phyloP scores from a whole-genome alignment of 2,329 filamentous ascomycete genomes.

The Tolypocladium album region DNA sequence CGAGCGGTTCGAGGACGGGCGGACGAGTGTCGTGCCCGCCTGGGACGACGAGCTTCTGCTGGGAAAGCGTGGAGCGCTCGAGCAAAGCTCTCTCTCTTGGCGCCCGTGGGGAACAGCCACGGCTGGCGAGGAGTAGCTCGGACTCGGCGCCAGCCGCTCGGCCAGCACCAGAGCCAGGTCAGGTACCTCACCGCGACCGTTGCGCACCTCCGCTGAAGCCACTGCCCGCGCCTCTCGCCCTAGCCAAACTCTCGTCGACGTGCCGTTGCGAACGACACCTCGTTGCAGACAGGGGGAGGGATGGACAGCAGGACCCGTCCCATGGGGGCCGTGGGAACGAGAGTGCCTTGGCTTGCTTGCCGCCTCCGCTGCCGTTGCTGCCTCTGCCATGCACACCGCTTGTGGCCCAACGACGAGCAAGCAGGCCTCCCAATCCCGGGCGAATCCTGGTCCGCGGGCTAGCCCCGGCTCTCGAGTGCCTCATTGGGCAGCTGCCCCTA shows the following conservation, averaged over 20 bases:
- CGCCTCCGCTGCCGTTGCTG: neutral
- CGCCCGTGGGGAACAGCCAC: neutral
- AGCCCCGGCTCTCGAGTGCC: slow-evolving; percentile 35
- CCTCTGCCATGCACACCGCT: slow-evolving; percentile 18
- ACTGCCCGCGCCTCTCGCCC: neutral
- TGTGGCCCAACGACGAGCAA: slow-evolving; percentile 18
- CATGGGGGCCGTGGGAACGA: neutral
- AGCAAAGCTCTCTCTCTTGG: neutral
- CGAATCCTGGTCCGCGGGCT: slow-evolving; percentile 29
- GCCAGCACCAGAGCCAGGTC: neutral
- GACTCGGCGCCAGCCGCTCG: slow-evolving; percentile 1
- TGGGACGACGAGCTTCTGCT: neutral
- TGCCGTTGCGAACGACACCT: neutral
- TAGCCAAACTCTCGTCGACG: neutral
- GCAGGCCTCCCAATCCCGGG: slow-evolving; percentile 19
- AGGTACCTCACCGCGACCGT: neutral
- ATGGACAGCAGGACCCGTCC: neutral
- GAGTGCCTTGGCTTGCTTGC: neutral
- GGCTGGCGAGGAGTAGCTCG: neutral
- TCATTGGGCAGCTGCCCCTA: slow-evolving; percentile 38
- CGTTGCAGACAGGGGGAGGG: neutral
- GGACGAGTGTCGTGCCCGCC: neutral
- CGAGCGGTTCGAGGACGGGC: neutral
- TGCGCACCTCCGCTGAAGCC: neutral
- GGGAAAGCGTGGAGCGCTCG: neutral